Base-by-base conservation (phyloP, 495 filamentous ascomycete species). In the Hypoxylon subgilvum region DNA sequence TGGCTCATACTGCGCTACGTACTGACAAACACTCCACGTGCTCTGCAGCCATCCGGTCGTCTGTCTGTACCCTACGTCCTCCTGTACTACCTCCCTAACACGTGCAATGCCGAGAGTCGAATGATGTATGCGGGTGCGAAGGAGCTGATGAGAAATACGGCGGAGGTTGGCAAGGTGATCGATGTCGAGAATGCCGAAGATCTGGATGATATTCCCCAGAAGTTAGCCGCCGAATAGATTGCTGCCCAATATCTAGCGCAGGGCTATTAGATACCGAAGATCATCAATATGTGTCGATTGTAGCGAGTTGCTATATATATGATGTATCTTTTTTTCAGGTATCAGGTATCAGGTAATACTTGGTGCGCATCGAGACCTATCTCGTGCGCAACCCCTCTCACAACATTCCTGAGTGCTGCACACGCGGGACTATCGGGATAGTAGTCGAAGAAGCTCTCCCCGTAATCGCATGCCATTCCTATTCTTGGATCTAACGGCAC, bases 121-220 rank as follows among this genome's bases (percentile, higher is more conserved):
- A 97, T 97, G 94, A 81, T 91, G 75, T 98, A 98, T 74, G 94
- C 94, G 13, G 86, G 91, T 14, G 93, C 93, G 18, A 96, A 95
- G 71, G 93, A 98, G 76, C 74, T 96, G 73, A 90, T 98, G 85
- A 85, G 92, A 59, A 95, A 87, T 65, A 91, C 89, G 46, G 88
- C 89, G 7, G 91, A 96, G 75, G 90, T 90, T 21, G 87, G 87
- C 22, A 84, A 82, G 54, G 86, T 96, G 6, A 79, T 96, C 45
- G 91, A 96, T 71, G 82, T 96, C 14, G 83, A 90, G 49, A 80
- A 76, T 8, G 77, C 85, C 6, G 90, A 94, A 35, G 92, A 95
- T 42, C 69, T 96, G 65, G 84, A 84, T 52, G 83, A 84, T 13
- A 83, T 96, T 25, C 88, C 90, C 48, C 72, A 80, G 56, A 88